These are phyloP conservation scores for Mortierella sp. DNA, from an alignment of 371 early-diverging fungal species.

Conservation along the genomic window DNA sequence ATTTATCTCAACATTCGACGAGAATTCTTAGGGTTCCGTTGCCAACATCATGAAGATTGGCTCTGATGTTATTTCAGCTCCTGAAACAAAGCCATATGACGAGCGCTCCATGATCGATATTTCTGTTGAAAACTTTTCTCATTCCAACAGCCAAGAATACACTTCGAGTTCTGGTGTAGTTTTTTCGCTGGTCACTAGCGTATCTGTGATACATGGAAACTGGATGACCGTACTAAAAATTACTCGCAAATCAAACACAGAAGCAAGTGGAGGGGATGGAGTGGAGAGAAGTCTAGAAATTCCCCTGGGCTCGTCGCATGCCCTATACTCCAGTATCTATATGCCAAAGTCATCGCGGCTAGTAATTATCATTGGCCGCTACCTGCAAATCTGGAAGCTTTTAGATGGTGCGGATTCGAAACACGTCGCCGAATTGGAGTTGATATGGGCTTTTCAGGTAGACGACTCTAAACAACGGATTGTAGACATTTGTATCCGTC, in stretches of 20 bases:
- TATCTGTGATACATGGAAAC: constrained; percentile 4
- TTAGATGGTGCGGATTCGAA: background rate
- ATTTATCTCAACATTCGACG: too few relatives aligned
- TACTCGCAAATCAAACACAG: too few relatives aligned
- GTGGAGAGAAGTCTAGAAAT: background rate
- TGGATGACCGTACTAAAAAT: background rate
- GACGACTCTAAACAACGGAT: background rate
- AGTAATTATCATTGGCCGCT: background rate
- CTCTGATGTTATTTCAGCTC: background rate
- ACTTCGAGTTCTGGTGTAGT: too few relatives aligned
- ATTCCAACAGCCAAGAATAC: too few relatives aligned
- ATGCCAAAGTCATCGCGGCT: constrained; percentile 4
- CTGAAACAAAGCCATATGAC: background rate
- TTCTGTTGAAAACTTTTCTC: too few relatives aligned
- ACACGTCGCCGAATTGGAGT: constrained; percentile 1
- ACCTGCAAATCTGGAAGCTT: constrained; percentile 15
- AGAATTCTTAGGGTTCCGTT: constrained; percentile 11
- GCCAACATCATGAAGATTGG: constrained; percentile 10
- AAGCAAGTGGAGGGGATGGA: background rate
- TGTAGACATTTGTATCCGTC: background rate
- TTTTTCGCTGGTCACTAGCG: background rate
- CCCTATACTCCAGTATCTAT: constrained; percentile 1
- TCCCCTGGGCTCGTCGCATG: constrained; percentile 2
- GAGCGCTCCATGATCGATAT: background rate
- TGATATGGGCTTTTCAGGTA: constrained; percentile 6